Base-by-base conservation (phyloP, 2,329 filamentous ascomycete genomes). In the Ampelomyces quisqualis region DNA sequence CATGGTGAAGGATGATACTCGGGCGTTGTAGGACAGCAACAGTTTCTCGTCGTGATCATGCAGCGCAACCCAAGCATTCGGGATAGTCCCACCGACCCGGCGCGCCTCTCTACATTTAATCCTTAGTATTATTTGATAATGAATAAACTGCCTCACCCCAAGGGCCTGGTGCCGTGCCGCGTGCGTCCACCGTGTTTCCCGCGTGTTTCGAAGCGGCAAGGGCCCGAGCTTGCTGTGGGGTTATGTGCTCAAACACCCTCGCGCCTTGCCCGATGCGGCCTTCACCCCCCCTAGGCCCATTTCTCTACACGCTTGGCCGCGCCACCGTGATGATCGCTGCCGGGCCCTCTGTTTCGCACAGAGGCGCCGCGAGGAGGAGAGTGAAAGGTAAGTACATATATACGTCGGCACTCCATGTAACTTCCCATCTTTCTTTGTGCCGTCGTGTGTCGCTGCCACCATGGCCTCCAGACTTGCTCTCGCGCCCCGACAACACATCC, bases 401-500 rank as follows among this genome's bases (percentile, higher is more conserved):
- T n/a, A n/a, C n/a, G 30, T 37, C 29, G 15, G 32, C 34, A 31
- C 38, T 36, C 26, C 37, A 37, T 40, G 37, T 43, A 40, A 36
- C 39, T 45, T 49, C 47, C 30, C 40, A 35, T 37, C 35, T 34
- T 41, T 38, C 43, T 42, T 44, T 8, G 9, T 9, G 10, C 11
- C 24, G 14, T 11, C 47, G 36, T 37, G 28, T 36, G 58, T 60
- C 56, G 56, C 49, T 49, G 30, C 33, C 46, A 45, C 50, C 14
- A 36, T 55, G 38, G 39, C 58, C n/a, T n/a, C n/a, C n/a, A n/a
- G n/a, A n/a, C n/a, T n/a, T n/a, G 41, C 36, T 47, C 9, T 40
- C 57, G n/a, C 54, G n/a, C n/a, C n/a, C n/a, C n/a, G 53, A 27
- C 43, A 26, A 29, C 58, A 62, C 35, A 77, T 77, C 45, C 75